These are phyloP conservation scores for Leptographium procerum DNA, from an alignment of 2,329 filamentous ascomycete species.

Conservation along the genomic window DNA sequence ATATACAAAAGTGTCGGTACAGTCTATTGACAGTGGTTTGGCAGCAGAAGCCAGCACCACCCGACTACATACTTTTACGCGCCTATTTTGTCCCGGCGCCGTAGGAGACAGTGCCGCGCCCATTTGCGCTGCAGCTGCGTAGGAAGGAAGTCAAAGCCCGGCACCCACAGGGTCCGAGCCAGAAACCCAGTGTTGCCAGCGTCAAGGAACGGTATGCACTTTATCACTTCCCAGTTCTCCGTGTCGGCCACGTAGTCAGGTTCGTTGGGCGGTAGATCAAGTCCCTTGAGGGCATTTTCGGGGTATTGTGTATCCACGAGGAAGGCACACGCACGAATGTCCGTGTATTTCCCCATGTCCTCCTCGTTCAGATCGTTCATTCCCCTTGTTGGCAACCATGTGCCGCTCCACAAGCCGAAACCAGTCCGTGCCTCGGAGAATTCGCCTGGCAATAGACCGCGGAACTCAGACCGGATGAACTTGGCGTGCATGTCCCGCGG, in stretches of 20 bases:
- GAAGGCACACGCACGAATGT: slow-evolving; percentile 66
- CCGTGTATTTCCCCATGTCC: slow-evolving; percentile 75
- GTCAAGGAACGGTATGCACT: slow-evolving; percentile 74
- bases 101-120: slow-evolving; percentile 80
- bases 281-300: slow-evolving; percentile 24
- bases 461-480: slow-evolving; percentile 84
- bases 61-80: neutral
- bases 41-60: neutral
- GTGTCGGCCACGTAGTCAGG: slow-evolving; percentile 68
- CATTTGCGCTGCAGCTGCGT: slow-evolving; percentile 61
- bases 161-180: slow-evolving; percentile 72
- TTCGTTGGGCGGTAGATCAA: slow-evolving; percentile 51
- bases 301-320: slow-evolving; percentile 80
- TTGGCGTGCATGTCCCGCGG: slow-evolving; percentile 75
- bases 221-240: slow-evolving; percentile 65
- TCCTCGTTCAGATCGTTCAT: slow-evolving; percentile 91
- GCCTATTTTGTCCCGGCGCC: neutral
- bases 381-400: slow-evolving; percentile 67
- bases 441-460: slow-evolving; percentile 78
- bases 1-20: neutral
- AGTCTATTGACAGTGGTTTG: neutral
- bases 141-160: slow-evolving; percentile 58
- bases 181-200: slow-evolving; percentile 60
- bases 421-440: slow-evolving; percentile 64
- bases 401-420: slow-evolving; percentile 68